Evolutionary conservation across 2,329 filamentous ascomycete species (phyloP), one percentile per base, ranked within the genome.

Genomic region (Xylaria multiplex): DNA sequence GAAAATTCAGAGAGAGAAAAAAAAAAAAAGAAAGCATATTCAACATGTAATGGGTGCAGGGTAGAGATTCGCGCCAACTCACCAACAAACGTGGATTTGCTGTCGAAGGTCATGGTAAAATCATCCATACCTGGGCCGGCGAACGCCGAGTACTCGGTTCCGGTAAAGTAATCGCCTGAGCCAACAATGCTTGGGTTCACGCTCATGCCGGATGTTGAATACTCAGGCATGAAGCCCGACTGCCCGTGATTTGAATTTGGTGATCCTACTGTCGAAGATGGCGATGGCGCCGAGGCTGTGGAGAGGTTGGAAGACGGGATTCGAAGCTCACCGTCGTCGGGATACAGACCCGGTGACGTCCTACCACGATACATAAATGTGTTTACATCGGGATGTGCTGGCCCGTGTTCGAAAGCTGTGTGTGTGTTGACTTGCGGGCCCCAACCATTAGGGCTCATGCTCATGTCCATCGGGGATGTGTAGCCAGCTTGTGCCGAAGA

Each of bases 231-330:
- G 72, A 82, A 81, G 67, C 86, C 86, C 69, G 85, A 78, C 70
- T 86, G 86, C 62, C 85, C 84, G 73, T 86, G 84, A 69, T 86
- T 84, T 1, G 88, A 89, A 72, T 88, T 86, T 30, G 90, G 90
- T 24, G 90, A 92, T 63, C 88, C 88, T 68, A 89, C 85, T 60
- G 86, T 87, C 8, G 90, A 91, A 1, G 89, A 91, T 6, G 89
- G 82, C 3, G 90, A 91, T 59, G 81, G 86, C 62, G 79, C 89
- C 65, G 87, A 90, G 27, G 83, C 84, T 66, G 85, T 88, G 67
- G 84, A 93, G 68, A 85, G 83, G 74, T 84, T 88, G 58, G 84
- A 90, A 35, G 84, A 86, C 16, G 84, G 82, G 27, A 85, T 74
- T 65, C 80, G 79, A 74, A 84, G 76, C 22, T 87, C 84, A 66